phyloP scores from a whole-genome alignment of 2,329 filamentous ascomycete genomes.

The Didymella pinodella region DNA sequence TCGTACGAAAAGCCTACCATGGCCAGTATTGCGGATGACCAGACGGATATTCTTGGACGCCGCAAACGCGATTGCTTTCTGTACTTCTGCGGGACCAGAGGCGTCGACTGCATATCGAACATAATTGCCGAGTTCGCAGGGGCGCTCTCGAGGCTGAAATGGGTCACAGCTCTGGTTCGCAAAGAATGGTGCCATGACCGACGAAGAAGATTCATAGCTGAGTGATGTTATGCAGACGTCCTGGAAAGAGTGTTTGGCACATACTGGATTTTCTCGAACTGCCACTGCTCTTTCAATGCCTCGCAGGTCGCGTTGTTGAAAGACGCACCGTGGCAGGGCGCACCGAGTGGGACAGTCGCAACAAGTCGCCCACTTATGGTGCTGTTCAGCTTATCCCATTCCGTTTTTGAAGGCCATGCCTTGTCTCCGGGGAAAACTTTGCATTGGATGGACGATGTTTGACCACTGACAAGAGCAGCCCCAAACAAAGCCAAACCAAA shows the following conservation, averaged over 20 bases:
- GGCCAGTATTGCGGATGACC: conserved; percentile 42
- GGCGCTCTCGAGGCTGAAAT: conserved; percentile 25
- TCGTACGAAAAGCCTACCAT: conserved; percentile 13
- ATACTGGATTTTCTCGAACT: conserved; percentile 27
- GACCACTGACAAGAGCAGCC: conserved; percentile 14
- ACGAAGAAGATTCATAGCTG: conserved; percentile 34
- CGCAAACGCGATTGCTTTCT: conserved; percentile 33
- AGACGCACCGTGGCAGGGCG: conserved; percentile 29
- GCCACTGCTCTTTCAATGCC: conserved; percentile 26
- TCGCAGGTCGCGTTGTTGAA: conserved; percentile 28
- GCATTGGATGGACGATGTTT: conserved; percentile 21
- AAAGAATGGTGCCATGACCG: conserved; percentile 37
- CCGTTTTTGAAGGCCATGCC: conserved; percentile 27
- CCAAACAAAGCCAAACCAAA: conserved; percentile 7
- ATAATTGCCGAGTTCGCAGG: conserved; percentile 36
- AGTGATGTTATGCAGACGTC: neutral
- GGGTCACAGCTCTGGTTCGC: conserved; percentile 38
- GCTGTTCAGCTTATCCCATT: conserved; percentile 32
- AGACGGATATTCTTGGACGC: conserved; percentile 36
- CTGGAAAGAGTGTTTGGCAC: neutral
- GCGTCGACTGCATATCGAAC: conserved; percentile 34
- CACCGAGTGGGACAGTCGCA: conserved; percentile 33
- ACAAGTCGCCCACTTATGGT: conserved; percentile 29
- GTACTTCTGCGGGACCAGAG: conserved; percentile 23
- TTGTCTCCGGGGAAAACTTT: conserved; percentile 35